These are phyloP conservation scores for Globisporangium nodosum DNA, from an alignment of 352 stramenopile species.

Conservation along the genomic window DNA sequence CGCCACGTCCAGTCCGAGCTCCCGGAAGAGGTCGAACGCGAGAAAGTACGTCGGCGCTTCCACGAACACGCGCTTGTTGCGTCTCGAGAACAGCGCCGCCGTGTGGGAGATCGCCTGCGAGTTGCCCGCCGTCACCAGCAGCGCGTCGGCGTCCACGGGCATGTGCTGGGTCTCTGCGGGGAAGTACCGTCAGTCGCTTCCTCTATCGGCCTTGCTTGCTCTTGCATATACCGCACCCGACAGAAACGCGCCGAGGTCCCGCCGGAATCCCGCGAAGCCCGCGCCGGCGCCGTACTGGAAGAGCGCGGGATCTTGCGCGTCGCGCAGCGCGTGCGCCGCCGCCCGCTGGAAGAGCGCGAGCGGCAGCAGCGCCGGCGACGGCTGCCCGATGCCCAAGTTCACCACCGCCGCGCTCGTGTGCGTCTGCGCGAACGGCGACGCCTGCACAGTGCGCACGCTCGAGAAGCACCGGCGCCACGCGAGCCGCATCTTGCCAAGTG, in stretches of 20 bases:
- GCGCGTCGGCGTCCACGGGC: slow-evolving; percentile 32
- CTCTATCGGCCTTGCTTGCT: too few relatives aligned
- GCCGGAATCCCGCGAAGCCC: slow-evolving; percentile 66
- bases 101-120: slow-evolving; percentile 89
- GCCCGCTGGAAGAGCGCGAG: slow-evolving; percentile 54
- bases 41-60: slow-evolving; percentile 93
- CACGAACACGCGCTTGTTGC: slow-evolving; percentile 85
- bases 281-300: slow-evolving; percentile 75
- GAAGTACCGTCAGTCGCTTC: not conserved
- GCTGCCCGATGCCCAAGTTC: slow-evolving; percentile 85
- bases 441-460: slow-evolving; percentile 35
- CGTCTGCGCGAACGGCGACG: slow-evolving; percentile 64
- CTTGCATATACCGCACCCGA: slow-evolving; percentile 20
- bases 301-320: slow-evolving; percentile 43
- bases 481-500: not conserved
- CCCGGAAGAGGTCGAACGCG: slow-evolving; percentile 87
- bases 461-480: not conserved
- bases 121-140: slow-evolving; percentile 90
- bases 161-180: slow-evolving; percentile 14
- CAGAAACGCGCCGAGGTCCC: slow-evolving; percentile 55
- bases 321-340: slow-evolving; percentile 37
- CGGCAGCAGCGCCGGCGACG: slow-evolving; percentile 69
- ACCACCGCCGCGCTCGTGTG: slow-evolving; percentile 55
- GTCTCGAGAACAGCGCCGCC: slow-evolving; percentile 61
- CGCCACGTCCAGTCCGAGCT: slow-evolving; percentile 78